Base-by-base conservation (phyloP, 495 filamentous ascomycete genomes). In the Pyrenopolyporus hunteri region DNA sequence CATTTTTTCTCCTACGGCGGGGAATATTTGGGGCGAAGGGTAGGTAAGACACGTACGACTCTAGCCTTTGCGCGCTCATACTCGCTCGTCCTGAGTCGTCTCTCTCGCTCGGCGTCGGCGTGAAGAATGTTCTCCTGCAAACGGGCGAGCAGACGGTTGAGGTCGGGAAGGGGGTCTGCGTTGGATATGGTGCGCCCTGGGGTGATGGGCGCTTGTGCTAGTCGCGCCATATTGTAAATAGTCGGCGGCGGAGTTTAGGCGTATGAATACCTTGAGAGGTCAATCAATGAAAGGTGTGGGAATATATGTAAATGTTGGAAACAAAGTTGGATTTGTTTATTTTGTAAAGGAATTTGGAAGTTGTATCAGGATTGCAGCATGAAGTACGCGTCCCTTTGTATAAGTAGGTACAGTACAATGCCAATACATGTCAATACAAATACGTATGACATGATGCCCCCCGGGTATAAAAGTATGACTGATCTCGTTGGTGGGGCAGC, bases 111-210 rank as follows among this genome's bases (percentile, higher is more conserved):
- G 51, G 84, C 75, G 40, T 85, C 82, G 46, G 88, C 82, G 14
- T 83, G 83, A 25, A 93, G 80, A 42, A 96, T 80, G 56, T 84
- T 89, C 44, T 86, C 80, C 69, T 93, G 86, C 4, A 96, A 78
- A 1, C 90, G 86, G 49, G 79, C 75, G 45, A 95, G 82, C n/a
- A 93, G 82, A n/a, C 89, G 82, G 39, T 78, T 82, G 7, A 93
- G 82, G 62, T 89, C 87, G 14, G 87, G 79, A 11, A 69, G 56
- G 13, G 66, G 50, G 43, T 69, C 69, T 17, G 59, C 40, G 43
- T 67, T 67, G 37, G 59, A 63, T 28, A 63, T 67, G 20, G 33
- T 61, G 25, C 63, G 51, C 16, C 45, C 53, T 14, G 60, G 59
- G 7, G 68, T 69, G 32, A 66, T 48, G 22, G 68, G 68, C 17